Evolutionary conservation across 257 asterid genomes (phyloP), one percentile per base, ranked within the genome.

Genomic region (Fraxinus americana): DNA sequence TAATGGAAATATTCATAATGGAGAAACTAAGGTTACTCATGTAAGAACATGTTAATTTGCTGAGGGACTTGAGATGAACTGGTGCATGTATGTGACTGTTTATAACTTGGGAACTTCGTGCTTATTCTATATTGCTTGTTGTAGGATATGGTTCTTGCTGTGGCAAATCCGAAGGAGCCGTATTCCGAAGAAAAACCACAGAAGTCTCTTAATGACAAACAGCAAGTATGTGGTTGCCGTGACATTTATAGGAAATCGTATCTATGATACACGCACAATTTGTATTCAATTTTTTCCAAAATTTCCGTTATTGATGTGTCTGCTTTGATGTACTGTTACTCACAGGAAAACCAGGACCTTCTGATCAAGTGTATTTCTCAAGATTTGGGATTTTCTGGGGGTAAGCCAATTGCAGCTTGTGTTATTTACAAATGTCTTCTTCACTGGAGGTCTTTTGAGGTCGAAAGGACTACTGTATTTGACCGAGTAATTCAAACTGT

Each of bases 401-500:
- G 99, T 85, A 95, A 93, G 82, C 98, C 99, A 61, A 89, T 93
- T 61, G 96, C 98, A 63, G 99, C 99, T 77, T 91, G 97, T 89
- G 83, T 95, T 79, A 91, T 95, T 70, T 95, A 95, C 90, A 95
- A 95, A 87, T 86, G 97, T 86, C 98, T 95, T 82, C 97, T 92
- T 69, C 99, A 95, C 79, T 95, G 99, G 99, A 92, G 99, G 82
- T 93, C 98, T 77, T 95, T 93, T 76, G 99, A 95, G 90, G 99
- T 95, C 75, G 99, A 95, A 88, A 92, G 98, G 79, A 95, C 99
- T 69, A 92, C 86, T 45, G 98, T 95, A 75, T 95, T 95, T 86
- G 99, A 95, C 86, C 92, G 97, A 67, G 88, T 95, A 76, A 95
- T 95, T 79, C 97, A 93, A 81, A 85, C 93, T 16, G 81, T 95